These are phyloP conservation scores for Glycine latifolia DNA, from an alignment of 306 rosid genomes.

Conservation along the genomic window DNA sequence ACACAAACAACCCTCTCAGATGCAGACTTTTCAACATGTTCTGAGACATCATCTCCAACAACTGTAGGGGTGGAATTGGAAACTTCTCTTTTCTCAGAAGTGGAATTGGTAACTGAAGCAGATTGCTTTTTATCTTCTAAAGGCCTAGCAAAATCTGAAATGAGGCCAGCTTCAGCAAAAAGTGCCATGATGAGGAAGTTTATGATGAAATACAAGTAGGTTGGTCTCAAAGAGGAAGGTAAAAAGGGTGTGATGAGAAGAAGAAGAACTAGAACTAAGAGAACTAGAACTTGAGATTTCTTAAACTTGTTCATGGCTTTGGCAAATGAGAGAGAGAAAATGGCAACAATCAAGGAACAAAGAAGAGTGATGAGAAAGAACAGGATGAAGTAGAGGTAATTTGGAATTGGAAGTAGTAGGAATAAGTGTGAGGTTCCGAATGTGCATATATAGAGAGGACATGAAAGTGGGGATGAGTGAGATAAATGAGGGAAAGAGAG, in stretches of 20 bases:
- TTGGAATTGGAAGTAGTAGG: conserved; percentile 42
- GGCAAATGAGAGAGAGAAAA: conserved; percentile 24
- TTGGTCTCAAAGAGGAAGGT: conserved; percentile 67
- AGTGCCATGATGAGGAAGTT: conserved; percentile 74
- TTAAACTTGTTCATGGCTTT: conserved; percentile 54
- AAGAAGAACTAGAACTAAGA: conserved; percentile 58
- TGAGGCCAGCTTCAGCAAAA: conserved; percentile 76
- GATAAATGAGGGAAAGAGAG: background rate
- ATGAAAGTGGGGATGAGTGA: background rate
- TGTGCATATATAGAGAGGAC: conserved; percentile 48
- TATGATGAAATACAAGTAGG: conserved; percentile 65
- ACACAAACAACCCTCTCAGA: conserved; percentile 32
- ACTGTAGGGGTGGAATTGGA: background rate
- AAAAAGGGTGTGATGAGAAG: conserved; percentile 66
- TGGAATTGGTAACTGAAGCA: background rate
- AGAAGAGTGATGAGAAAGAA: no score
- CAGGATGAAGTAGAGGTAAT: conserved; percentile 18
- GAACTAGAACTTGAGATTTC: conserved; percentile 64
- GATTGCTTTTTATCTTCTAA: conserved; percentile 49
- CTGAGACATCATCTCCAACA: conserved; percentile 27
- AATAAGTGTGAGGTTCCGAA: conserved; percentile 37
- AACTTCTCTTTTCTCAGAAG: conserved; percentile 43
- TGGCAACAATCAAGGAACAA: background rate
- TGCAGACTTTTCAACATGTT: conserved; percentile 47
- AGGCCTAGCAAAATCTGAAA: conserved; percentile 56